Conservation (phyloP, 2,329 filamentous ascomycete species). For the Cercospora berteroae region DNA sequence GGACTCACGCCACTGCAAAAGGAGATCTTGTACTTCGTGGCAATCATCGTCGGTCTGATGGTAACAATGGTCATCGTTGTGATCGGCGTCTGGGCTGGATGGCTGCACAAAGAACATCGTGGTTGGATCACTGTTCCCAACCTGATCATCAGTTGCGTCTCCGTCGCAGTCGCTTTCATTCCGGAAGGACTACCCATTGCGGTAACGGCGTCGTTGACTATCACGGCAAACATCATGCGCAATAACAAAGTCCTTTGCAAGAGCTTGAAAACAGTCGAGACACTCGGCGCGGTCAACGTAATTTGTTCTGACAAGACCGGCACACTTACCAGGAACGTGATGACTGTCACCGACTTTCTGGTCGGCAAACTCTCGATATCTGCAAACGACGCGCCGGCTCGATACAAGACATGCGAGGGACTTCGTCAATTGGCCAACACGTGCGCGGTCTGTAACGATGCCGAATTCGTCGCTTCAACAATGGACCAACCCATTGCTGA, state of each 20-base stretch:
- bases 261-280: conserved; percentile 75
- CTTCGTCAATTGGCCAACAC: conserved; percentile 61
- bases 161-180: conserved; percentile 70
- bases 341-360: conserved; percentile 62
- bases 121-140: conserved; percentile 70
- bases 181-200: conserved; percentile 72
- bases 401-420: conserved; percentile 38
- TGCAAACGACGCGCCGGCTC: conserved; percentile 50
- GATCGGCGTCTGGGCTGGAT: conserved; percentile 57
- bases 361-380: conserved; percentile 55
- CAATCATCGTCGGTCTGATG: conserved; percentile 68
- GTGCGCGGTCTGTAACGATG: conserved; percentile 69
- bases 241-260: conserved; percentile 78
- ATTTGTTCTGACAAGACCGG: conserved; percentile 79
- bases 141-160: conserved; percentile 70
- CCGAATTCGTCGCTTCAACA: conserved; percentile 69
- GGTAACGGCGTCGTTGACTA: conserved; percentile 65
- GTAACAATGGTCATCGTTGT: conserved; percentile 63
- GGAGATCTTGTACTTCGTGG: conserved; percentile 71
- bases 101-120: conserved; percentile 65
- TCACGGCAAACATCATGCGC: conserved; percentile 72
- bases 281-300: conserved; percentile 68
- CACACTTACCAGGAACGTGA: conserved; percentile 54
- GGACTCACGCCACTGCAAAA: conserved; percentile 68
- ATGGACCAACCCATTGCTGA: conserved; percentile 58